These are phyloP conservation scores for Coniochaeta sp. DNA, from an alignment of 2,329 filamentous ascomycete species.

Conservation along the genomic window DNA sequence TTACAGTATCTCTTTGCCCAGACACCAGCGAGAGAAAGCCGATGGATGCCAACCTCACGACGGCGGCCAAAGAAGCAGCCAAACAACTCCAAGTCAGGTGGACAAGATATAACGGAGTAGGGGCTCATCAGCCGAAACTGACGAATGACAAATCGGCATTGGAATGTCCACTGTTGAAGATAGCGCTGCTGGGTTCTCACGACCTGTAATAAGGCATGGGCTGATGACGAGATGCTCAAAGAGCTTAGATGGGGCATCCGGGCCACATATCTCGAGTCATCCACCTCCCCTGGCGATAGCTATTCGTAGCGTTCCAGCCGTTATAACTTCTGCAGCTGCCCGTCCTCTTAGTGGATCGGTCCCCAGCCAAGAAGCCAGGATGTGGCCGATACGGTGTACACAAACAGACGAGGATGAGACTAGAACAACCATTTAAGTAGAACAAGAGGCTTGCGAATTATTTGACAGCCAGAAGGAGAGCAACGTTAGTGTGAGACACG, in stretches of 20 bases:
- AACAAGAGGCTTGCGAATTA: not conserved
- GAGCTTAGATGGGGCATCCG: slow-evolving; percentile 7
- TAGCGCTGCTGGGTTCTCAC: slow-evolving; percentile 3
- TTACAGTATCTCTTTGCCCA: not conserved
- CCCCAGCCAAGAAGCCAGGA: slow-evolving; percentile 16
- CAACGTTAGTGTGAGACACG: not conserved
- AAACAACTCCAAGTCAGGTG: not conserved
- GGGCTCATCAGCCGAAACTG: not conserved
- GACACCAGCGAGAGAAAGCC: not conserved
- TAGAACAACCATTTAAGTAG: not conserved
- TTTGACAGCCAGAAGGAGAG: not conserved
- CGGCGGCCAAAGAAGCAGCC: not conserved
- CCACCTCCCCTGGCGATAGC: slow-evolving; percentile 19
- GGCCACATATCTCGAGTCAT: slow-evolving; percentile 29
- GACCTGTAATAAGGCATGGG: not conserved
- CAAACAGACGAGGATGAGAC: slow-evolving; percentile 21
- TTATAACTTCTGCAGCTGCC: slow-evolving; percentile 28
- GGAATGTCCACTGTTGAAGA: not conserved
- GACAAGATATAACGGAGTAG: not conserved
- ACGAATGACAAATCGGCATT: slow-evolving; percentile 8
- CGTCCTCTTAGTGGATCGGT: slow-evolving; percentile 18
- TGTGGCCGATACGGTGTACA: slow-evolving; percentile 17
- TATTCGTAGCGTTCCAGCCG: slow-evolving; percentile 22
- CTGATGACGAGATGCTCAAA: not conserved
- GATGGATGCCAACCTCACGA: not conserved